These are phyloP conservation scores for Yarrowia sp. DNA, from an alignment of 805 yeast species.

Conservation along the genomic window DNA sequence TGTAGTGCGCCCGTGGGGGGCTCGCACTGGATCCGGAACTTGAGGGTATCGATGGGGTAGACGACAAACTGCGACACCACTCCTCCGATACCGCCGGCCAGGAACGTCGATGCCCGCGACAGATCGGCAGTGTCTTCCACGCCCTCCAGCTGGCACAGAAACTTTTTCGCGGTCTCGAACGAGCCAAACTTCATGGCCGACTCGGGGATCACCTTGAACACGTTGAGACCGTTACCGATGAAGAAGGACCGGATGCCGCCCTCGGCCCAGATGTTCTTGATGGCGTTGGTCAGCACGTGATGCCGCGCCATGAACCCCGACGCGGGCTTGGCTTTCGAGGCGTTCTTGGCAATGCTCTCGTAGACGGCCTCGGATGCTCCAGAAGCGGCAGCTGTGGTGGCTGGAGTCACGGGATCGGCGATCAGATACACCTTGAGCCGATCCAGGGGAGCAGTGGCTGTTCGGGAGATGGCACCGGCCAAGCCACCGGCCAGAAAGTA, in stretches of 20 bases:
- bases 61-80: constrained; percentile 90
- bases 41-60: constrained; percentile 93
- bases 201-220: constrained; percentile 94
- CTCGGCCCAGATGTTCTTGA: constrained; percentile 78
- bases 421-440: constrained; percentile 91
- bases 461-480: constrained; percentile 94
- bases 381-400: constrained; percentile 52
- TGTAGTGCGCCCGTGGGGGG: constrained; percentile 66
- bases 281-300: constrained; percentile 63
- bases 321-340: constrained; percentile 4
- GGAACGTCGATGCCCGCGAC: constrained; percentile 78
- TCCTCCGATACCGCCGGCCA: constrained; percentile 97
- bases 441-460: constrained; percentile 97
- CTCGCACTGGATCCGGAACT: constrained; percentile 93
- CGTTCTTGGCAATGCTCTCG: constrained; percentile 6
- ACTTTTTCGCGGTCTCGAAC: constrained; percentile 83
- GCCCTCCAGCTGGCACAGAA: constrained; percentile 78
- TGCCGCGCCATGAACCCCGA: constrained; percentile 47
- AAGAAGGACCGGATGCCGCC: constrained; percentile 90
- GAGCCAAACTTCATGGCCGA: constrained; percentile 97
- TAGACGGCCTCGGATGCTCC: constrained; percentile 43
- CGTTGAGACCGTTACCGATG: constrained; percentile 93
- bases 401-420: constrained; percentile 63
- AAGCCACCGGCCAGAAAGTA: constrained; percentile 94
- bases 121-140: constrained; percentile 70